phyloP scores from a whole-genome alignment of 2,329 filamentous ascomycete species.

The Alternaria novae-zelandiae region DNA sequence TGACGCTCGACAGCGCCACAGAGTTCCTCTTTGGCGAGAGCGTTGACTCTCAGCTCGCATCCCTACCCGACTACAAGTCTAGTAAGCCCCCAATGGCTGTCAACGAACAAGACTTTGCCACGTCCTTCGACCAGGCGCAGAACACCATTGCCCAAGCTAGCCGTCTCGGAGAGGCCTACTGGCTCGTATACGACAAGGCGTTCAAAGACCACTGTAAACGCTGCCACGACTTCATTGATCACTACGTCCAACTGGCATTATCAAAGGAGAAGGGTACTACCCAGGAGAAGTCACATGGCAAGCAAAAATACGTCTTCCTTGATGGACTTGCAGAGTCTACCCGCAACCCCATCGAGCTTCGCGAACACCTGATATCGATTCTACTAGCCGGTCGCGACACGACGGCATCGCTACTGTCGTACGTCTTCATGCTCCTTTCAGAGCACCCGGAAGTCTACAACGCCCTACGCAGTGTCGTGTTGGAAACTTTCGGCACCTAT shows the following conservation, averaged over 20 bases:
- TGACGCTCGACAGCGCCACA: constrained; percentile 49
- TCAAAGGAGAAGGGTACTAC: constrained; percentile 20
- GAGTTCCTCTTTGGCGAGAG: constrained; percentile 48
- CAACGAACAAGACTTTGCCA: constrained; percentile 30
- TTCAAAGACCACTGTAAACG: constrained; percentile 38
- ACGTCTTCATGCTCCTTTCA: constrained; percentile 62
- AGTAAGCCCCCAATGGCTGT: constrained; percentile 14
- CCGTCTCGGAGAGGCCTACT: constrained; percentile 41
- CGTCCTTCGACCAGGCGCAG: constrained; percentile 33
- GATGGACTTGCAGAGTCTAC: constrained; percentile 82
- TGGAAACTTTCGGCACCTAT: constrained; percentile 52
- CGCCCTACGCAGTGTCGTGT: constrained; percentile 45
- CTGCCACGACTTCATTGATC: constrained; percentile 37
- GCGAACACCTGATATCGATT: constrained; percentile 82
- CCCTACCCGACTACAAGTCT: constrained; percentile 26
- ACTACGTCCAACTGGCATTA: constrained; percentile 32
- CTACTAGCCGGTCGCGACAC: constrained; percentile 87
- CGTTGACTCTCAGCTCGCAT: constrained; percentile 35
- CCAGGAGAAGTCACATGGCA: constrained; percentile 20
- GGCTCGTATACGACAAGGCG: constrained; percentile 33
- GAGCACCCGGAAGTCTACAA: constrained; percentile 46
- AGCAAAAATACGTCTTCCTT: constrained; percentile 73
- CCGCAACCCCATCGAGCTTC: constrained; percentile 68
- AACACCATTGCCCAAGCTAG: constrained; percentile 13
- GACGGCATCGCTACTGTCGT: constrained; percentile 79